Conservation (phyloP, 176 grass and related monocot species). For the Cenchrus americanus region DNA sequence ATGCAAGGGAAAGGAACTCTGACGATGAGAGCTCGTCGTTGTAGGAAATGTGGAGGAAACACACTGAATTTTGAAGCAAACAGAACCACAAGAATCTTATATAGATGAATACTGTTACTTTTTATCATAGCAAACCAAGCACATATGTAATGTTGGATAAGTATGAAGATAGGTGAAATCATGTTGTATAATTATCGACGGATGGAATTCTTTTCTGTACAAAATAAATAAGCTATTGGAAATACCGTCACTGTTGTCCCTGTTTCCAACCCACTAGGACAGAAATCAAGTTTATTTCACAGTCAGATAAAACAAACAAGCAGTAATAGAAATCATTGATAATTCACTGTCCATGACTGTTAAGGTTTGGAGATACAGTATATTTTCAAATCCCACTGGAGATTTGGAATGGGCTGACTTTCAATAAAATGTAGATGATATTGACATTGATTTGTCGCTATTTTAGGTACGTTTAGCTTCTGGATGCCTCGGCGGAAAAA, state of each 20-base stretch:
- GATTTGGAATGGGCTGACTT: background rate
- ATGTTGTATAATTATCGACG: conserved; percentile 38
- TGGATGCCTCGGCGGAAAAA: background rate
- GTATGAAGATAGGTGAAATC: background rate
- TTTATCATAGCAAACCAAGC: conserved; percentile 29
- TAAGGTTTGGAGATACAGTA: background rate
- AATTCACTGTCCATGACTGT: background rate
- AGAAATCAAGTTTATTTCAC: background rate
- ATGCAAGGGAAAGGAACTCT: conserved; percentile 31
- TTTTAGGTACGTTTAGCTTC: background rate
- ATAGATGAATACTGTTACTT: conserved; percentile 19
- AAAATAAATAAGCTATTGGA: conserved; percentile 43
- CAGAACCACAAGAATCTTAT: background rate
- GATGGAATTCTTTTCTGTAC: conserved; percentile 44
- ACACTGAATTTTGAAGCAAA: conserved; percentile 18
- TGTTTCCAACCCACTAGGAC: background rate
- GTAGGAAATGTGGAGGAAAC: conserved; percentile 26
- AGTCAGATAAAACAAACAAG: background rate
- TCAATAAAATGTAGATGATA: background rate
- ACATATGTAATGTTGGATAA: conserved; percentile 27
- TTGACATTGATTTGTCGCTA: background rate
- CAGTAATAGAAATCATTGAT: background rate
- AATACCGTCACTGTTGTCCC: background rate
- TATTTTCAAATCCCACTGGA: background rate
- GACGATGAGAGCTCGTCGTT: conserved; percentile 62